Conservation (phyloP, 768 basidiomycete species). For the Cyclocybe cylindracea region DNA sequence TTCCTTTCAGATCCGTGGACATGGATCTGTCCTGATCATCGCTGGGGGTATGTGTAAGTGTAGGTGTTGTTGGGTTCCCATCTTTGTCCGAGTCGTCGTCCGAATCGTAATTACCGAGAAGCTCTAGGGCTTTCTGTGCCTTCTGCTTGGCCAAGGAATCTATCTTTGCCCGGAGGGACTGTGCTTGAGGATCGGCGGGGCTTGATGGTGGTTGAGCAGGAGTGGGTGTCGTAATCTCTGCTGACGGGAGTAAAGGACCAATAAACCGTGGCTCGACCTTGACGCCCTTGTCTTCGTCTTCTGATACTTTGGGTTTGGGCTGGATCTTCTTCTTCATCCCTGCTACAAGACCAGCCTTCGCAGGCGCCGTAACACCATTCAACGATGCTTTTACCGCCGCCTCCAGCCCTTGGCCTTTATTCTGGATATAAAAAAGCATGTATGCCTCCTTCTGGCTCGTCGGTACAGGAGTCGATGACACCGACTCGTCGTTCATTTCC, state of each 20-base stretch:
- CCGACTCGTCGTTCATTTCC: constrained; percentile 92
- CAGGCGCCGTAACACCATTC: constrained; percentile 22
- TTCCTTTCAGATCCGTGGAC: constrained; percentile 18
- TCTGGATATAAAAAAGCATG: constrained; percentile 87
- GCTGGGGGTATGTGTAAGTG: constrained; percentile 3
- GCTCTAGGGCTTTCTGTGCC: constrained; percentile 22
- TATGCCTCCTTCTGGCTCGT: constrained; percentile 81
- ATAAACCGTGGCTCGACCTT: constrained; percentile 56
- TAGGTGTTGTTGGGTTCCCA: constrained; percentile 1
- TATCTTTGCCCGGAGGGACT: constrained; percentile 31
- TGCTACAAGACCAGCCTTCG: constrained; percentile 44
- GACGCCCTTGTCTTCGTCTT: constrained; percentile 50
- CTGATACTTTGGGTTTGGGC: constrained; percentile 37
- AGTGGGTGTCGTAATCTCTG: constrained; percentile 24
- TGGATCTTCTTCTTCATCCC: constrained; percentile 51
- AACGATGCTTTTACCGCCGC: constrained; percentile 49
- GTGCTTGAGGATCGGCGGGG: constrained; percentile 32
- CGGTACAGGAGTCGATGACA: constrained; percentile 49
- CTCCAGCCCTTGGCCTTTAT: constrained; percentile 74
- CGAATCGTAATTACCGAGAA: constrained; percentile 30
- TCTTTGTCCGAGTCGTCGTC: constrained; percentile 18
- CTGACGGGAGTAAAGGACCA: constrained; percentile 65
- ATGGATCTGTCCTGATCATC: constrained; percentile 4
- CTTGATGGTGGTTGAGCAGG: constrained; percentile 20
- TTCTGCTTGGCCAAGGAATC: constrained; percentile 19